Evolutionary conservation across 176 grass and related monocot species (phyloP), one percentile per base, ranked within the genome.

Genomic region (Saccharum spontaneum): DNA sequence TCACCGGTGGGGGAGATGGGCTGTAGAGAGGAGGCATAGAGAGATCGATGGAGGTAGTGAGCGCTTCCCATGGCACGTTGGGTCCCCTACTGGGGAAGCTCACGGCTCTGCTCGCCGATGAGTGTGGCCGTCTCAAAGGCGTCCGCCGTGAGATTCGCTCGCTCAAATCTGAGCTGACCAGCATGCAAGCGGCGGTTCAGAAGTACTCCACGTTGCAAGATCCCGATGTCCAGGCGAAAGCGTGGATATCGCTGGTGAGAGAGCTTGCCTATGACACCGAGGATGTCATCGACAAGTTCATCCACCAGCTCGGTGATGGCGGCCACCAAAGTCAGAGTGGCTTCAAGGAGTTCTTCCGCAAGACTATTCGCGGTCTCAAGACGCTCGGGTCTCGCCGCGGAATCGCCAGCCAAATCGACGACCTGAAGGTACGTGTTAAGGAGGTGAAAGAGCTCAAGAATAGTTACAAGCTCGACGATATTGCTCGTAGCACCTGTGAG

Each of bases 161-260:
- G 0, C 76, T 79, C 26, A 44, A 0, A 64, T 79, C 38, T 0
- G 76, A 79, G 76, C 1, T 45, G 14, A 45, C 1, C 1, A 20
- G 40, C 57, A 79, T 79, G 76, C 38, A 79, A 0, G 59, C 57
- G 0, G 76, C 76, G 0, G 69, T 72, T 11, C 22, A 45, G n/a
- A 72, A 44, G n/a, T 72, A 72, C 22, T 24, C 10, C 11, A 37
- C 5, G 36, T 37, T 73, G 3, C 70, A 46, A 73, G 6, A 73
- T 73, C 70, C 70, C 24, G 13, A 73, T 46, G 70, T 28, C 41
- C 82, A 83, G 45, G 71, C 3, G 18, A 75, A 83, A 16, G 1
- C 28, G 1, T 84, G 82, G 82, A 67, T 50, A 76, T 24, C 40
- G 2, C 41, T 73, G 71, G 24, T 84, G 30, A 63, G 81, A 55